Evolutionary conservation across 1,284 basidiomycete species (phyloP), one percentile per base, ranked within the genome.

Genomic region (Apiotrichum montevideense): DNA sequence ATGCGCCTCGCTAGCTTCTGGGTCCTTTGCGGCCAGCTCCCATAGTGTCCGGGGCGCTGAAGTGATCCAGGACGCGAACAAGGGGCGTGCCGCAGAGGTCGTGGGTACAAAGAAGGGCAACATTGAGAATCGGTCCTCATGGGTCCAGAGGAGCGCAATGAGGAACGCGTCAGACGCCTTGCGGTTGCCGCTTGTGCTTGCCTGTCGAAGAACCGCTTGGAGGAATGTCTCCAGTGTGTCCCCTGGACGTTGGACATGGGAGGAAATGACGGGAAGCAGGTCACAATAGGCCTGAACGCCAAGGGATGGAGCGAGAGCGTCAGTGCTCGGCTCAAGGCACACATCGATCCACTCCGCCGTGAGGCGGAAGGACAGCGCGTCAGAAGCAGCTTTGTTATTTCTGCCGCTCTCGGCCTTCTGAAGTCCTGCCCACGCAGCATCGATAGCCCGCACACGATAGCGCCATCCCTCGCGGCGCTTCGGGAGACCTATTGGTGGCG

Each of bases 201-300:
- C 52, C 77, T 76, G 60, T 62, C 51, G 76, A 70, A 57, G 61
- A 48, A 72, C 61, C 29, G 73, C 70, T 1, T 58, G 44, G 8
- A 73, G 40, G 54, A 77, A 66, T 3, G 71, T 62, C 35, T 51
- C 40, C 15, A 54, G 37, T 34, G 49, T 48, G 11, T 34, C 3
- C 4, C 49, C 46, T 0, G 72, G 66, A 48, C 77, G 80, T 66
- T 82, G 85, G 51, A 93, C 70, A 46, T 96, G 77, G 33, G 85
- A 82, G 89, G 90, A 95, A 46, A 95, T 80, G 2, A 90, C 87
- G 2, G 91, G 90, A 21, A 92, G 78, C 35, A 94, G 79, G 1
- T 85, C 80, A 3, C 75, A 67, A 75, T 92, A 95, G 11, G 84
- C 80, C n/a, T 80, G 68, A 0, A 84, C 75, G 10, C 82, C 80